Evolutionary conservation across 2,329 filamentous ascomycete genomes (phyloP).

Genomic region (Colletotrichum gloeosporioides): DNA sequence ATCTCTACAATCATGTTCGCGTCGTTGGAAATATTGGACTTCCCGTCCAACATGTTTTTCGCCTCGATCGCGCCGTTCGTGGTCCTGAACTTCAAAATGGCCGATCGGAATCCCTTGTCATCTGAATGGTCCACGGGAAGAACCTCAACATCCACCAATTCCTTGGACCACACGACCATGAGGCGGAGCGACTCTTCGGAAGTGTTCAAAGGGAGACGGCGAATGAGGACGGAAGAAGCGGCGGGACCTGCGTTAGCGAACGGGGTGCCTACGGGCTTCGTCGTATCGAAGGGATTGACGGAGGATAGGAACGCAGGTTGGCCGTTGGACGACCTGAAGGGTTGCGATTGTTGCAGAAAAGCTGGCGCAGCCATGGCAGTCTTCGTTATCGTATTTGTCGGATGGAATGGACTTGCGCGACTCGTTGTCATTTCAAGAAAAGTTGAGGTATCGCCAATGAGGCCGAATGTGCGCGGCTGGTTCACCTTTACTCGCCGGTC

Average conservation of each 20-base stretch:
- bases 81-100: constrained; percentile 58
- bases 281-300: constrained; percentile 41
- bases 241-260: constrained; percentile 40
- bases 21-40: constrained; percentile 55
- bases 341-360: constrained; percentile 45
- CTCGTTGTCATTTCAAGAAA: constrained; percentile 28
- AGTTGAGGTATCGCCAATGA: constrained; percentile 27
- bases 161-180: constrained; percentile 65
- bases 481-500: constrained; percentile 28
- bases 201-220: constrained; percentile 58
- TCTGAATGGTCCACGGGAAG: constrained; percentile 53
- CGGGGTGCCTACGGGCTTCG: constrained; percentile 44
- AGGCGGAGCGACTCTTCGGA: constrained; percentile 58
- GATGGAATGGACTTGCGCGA: constrained; percentile 36
- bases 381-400: constrained; percentile 31
- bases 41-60: constrained; percentile 63
- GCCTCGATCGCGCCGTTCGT: constrained; percentile 59
- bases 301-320: constrained; percentile 36
- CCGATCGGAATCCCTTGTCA: constrained; percentile 56
- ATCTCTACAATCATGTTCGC: constrained; percentile 64
- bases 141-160: constrained; percentile 57
- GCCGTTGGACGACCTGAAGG: constrained; percentile 43
- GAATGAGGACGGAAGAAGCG: constrained; percentile 53
- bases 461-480: constrained; percentile 27
- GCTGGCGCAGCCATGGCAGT: constrained; percentile 50